Conservation (phyloP, 768 basidiomycete species). For the Suillus luteus region DNA sequence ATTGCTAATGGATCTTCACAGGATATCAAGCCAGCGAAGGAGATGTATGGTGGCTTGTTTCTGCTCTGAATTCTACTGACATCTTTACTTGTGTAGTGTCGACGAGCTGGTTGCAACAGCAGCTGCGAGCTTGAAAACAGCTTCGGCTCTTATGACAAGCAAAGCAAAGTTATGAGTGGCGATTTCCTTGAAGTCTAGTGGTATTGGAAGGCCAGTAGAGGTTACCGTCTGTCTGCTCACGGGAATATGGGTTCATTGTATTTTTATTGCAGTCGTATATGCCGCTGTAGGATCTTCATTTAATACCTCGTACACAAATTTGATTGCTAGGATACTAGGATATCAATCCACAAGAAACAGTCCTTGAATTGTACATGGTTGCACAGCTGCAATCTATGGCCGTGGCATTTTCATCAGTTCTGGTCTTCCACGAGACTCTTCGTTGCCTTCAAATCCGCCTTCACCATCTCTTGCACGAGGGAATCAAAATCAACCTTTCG, state of each 20-base stretch:
- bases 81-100: constrained; percentile 48
- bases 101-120: constrained; percentile 81
- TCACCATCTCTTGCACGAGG: constrained; percentile 92
- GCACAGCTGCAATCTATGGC: background rate
- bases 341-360: constrained; percentile 7
- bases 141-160: constrained; percentile 41
- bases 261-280: background rate
- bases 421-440: constrained; percentile 80
- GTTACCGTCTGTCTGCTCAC: background rate
- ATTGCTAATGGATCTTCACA: constrained; percentile 25
- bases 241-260: background rate
- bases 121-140: constrained; percentile 52
- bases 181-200: background rate
- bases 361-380: background rate
- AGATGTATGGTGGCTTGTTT: constrained; percentile 57
- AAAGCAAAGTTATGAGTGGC: constrained; percentile 51
- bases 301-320: background rate
- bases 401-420: constrained; percentile 46
- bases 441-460: constrained; percentile 73
- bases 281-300: background rate
- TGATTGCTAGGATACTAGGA: background rate
- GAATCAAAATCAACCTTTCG: constrained; percentile 80
- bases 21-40: constrained; percentile 84
- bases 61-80: constrained; percentile 14
- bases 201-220: background rate